Conservation (phyloP, 345 rosid genomes). For the Punica granatum region DNA sequence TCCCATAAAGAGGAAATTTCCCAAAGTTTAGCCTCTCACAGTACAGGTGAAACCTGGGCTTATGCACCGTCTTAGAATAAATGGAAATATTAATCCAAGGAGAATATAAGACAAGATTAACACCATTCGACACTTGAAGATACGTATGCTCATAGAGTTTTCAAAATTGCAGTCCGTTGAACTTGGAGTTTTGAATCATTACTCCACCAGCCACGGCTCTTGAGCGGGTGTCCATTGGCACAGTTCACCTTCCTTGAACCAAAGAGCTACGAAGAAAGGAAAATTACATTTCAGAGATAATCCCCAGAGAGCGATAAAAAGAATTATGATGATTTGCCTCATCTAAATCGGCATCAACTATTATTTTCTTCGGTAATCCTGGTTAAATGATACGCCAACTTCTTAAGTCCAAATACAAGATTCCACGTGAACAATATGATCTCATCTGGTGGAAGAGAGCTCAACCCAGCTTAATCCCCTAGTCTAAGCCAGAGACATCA, state of each 20-base stretch:
- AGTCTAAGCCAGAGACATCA: no score
- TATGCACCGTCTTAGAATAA: background rate
- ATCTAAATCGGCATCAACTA: background rate
- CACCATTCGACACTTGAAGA: background rate
- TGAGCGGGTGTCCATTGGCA: constrained; percentile 78
- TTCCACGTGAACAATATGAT: no score
- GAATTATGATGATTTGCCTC: background rate
- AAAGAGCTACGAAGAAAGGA: constrained; percentile 41
- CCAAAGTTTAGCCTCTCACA: background rate
- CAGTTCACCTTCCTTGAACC: constrained; percentile 89
- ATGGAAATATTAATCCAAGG: background rate
- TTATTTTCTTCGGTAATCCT: background rate
- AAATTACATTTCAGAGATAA: background rate
- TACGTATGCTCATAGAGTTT: constrained; percentile 3
- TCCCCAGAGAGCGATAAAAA: background rate
- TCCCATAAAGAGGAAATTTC: background rate
- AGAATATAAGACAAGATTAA: background rate
- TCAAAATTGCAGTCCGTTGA: constrained; percentile 9
- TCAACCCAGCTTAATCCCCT: no score
- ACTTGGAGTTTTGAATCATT: constrained; percentile 11
- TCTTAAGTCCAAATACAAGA: no score
- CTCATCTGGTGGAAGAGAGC: no score
- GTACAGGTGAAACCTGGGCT: background rate
- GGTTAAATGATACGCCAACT: no score
- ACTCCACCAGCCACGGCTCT: constrained; percentile 71